Evolutionary conservation across 2,329 filamentous ascomycete genomes (phyloP).

Genomic region (Ambrosiella beaveri): DNA sequence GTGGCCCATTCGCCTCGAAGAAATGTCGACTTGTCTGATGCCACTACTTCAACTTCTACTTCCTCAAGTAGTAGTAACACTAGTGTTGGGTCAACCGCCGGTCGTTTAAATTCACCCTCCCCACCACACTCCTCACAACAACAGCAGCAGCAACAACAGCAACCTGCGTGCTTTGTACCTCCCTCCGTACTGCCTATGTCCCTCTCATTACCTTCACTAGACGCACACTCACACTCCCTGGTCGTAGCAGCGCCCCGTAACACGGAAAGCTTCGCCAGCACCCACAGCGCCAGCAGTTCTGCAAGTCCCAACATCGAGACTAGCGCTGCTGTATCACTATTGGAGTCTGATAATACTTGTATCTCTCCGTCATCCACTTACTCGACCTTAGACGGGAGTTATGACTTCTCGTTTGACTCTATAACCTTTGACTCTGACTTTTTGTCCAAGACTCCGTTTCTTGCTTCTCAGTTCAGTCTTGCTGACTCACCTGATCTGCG

Average conservation of each 20-base stretch:
- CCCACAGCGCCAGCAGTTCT: neutral
- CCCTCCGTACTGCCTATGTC: conserved; percentile 15
- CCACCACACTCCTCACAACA: conserved; percentile 14
- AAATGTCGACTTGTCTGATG: conserved; percentile 14
- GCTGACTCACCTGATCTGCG: neutral
- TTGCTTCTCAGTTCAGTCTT: conserved; percentile 2
- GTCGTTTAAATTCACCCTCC: conserved; percentile 13
- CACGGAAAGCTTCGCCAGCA: neutral
- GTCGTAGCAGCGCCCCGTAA: conserved; percentile 4
- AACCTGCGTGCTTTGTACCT: conserved; percentile 19
- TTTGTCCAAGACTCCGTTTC: conserved; percentile 4
- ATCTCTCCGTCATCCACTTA: conserved; percentile 4
- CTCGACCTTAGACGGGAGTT: neutral
- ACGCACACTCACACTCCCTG: conserved; percentile 15
- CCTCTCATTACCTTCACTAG: conserved; percentile 18
- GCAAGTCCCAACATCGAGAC: conserved; percentile 6
- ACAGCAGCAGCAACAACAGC: neutral
- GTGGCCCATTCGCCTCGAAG: conserved; percentile 23
- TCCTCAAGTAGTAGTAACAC: neutral
- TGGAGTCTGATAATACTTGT: conserved; percentile 3
- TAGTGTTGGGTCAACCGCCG: neutral
- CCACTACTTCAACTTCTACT: neutral
- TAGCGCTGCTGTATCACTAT: conserved; percentile 4
- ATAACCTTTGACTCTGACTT: conserved; percentile 9
- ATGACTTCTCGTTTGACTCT: conserved; percentile 12